These are phyloP conservation scores for Sedum album DNA, from an alignment of 164 flowering plant genomes.

Conservation along the genomic window DNA sequence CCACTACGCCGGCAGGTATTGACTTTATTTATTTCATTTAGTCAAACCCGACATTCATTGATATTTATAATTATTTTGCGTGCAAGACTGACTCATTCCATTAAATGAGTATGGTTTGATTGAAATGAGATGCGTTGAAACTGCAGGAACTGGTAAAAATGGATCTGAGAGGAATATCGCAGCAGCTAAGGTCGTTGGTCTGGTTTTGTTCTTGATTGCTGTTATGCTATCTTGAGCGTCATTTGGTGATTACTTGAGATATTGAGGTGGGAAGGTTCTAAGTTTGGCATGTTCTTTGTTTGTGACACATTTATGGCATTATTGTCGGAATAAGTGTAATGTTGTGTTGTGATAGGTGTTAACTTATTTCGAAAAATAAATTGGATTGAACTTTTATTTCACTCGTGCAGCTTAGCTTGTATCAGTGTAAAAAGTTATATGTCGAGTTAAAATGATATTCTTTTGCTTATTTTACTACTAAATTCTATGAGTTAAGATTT, in stretches of 20 bases:
- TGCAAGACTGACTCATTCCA: neutral
- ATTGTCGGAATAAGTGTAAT: too few species aligned
- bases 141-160: neutral
- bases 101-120: neutral
- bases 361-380: too few species aligned
- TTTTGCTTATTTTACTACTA: too few species aligned
- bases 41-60: neutral
- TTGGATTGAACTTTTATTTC: too few species aligned
- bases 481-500: too few species aligned
- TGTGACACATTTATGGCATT: neutral
- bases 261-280: too few species aligned
- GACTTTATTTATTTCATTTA: neutral
- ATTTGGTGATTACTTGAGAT: too few species aligned
- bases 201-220: neutral
- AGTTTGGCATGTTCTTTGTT: too few species aligned
- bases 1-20: conserved; percentile 2
- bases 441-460: too few species aligned
- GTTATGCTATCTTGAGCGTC: neutral
- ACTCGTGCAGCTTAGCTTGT: too few species aligned
- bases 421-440: too few species aligned
- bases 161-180: neutral
- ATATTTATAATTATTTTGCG: neutral
- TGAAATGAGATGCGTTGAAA: neutral
- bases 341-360: too few species aligned
- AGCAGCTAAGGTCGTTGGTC: neutral